These are phyloP conservation scores for Cladophialophora psammophila DNA, from an alignment of 2,329 filamentous ascomycete genomes.

Conservation along the genomic window DNA sequence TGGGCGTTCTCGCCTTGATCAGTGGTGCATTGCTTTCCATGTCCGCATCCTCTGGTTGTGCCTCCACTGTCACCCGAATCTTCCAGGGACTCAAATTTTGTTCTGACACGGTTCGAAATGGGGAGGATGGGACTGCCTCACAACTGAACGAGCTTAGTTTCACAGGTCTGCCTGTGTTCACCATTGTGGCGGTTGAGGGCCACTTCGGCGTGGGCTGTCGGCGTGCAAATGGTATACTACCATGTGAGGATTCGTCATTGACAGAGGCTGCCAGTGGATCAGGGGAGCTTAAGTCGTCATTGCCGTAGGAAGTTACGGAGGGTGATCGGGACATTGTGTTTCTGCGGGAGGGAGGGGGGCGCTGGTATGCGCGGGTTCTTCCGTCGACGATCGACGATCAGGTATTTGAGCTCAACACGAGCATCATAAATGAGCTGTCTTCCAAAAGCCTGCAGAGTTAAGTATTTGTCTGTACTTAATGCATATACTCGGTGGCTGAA, in stretches of 20 bases:
- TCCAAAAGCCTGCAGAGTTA: not conserved
- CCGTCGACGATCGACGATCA: not conserved
- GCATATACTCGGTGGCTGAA: not conserved
- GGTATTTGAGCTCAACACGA: not conserved
- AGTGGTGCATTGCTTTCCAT: slow-evolving; percentile 41
- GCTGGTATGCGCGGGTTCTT: slow-evolving; percentile 11
- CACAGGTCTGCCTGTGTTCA: slow-evolving; percentile 9
- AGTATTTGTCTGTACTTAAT: not conserved
- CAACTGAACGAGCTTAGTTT: slow-evolving; percentile 17
- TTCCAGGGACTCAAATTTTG: slow-evolving; percentile 56
- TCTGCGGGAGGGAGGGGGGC: not conserved
- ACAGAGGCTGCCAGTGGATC: slow-evolving; percentile 39
- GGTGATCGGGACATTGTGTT: slow-evolving; percentile 29
- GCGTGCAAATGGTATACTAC: slow-evolving; percentile 12
- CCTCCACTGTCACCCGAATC: slow-evolving; percentile 57
- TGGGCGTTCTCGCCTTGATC: slow-evolving; percentile 41
- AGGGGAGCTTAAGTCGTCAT: slow-evolving; percentile 38
- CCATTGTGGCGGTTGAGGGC: not conserved
- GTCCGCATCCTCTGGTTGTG: slow-evolving; percentile 53
- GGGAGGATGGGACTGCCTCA: slow-evolving; percentile 22
- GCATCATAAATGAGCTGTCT: not conserved
- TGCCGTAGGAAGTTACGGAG: slow-evolving; percentile 18
- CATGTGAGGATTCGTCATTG: slow-evolving; percentile 20
- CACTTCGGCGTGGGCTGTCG: slow-evolving; percentile 17
- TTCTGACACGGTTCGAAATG: slow-evolving; percentile 33